A percentile compares a stretch with the other conserved stretches of the same genome.
Evolutionary conservation across 140 eudicot genomes (phyloP).

Genomic region (Senecio squalidus): DNA sequence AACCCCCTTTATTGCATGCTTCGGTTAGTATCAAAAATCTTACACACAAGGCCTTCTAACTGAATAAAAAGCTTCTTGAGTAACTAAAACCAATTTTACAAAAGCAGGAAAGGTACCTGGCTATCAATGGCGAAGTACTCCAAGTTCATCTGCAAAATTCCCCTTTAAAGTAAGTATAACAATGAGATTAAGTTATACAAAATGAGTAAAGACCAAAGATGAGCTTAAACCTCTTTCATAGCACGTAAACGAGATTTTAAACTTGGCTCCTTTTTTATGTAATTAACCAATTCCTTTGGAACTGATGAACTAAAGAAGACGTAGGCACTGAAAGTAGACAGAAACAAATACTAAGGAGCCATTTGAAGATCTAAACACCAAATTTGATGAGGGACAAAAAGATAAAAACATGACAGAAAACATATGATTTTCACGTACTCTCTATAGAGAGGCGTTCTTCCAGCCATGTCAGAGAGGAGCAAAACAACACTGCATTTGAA

Average conservation of each 20-base stretch:
- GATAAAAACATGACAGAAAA: neutral
- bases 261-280: conserved; percentile 72
- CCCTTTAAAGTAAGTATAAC: conserved; percentile 21
- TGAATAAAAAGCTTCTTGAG: no score
- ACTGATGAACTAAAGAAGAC: conserved; percentile 93
- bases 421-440: conserved; percentile 47
- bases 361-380: neutral
- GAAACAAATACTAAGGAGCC: conserved; percentile 16
- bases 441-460: conserved; percentile 82
- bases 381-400: neutral
- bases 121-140: conserved; percentile 93
- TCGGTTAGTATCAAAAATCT: neutral
- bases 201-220: conserved; percentile 10
- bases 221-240: conserved; percentile 70
- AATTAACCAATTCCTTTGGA: conserved; percentile 59
- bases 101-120: conserved; percentile 53
- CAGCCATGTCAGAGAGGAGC: conserved; percentile 85
- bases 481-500: conserved; percentile 69
- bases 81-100: neutral
- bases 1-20: no score
- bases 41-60: neutral
- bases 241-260: conserved; percentile 84
- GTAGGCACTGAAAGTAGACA: conserved; percentile 64
- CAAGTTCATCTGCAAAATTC: conserved; percentile 90
- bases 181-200: neutral